phyloP scores from a whole-genome alignment of 768 basidiomycete species.

The Mycena olivaceomarginata region DNA sequence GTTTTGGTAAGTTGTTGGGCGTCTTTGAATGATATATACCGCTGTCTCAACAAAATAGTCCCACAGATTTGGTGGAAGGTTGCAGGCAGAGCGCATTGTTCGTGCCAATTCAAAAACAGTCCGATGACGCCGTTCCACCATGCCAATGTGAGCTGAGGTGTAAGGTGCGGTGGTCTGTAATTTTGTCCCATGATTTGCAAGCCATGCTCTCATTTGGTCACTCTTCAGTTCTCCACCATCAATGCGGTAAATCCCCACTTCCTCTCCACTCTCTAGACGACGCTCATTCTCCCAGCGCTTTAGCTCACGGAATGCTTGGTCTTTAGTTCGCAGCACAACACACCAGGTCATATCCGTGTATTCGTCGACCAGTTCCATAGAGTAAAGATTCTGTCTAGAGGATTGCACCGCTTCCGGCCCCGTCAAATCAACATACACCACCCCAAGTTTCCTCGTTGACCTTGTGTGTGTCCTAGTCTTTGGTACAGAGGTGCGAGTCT shows the following conservation, averaged over 20 bases:
- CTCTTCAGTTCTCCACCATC: constrained; percentile 21
- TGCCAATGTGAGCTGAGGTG: constrained; percentile 19
- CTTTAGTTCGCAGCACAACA: neutral
- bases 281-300: constrained; percentile 10
- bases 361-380: constrained; percentile 24
- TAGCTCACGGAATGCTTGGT: constrained; percentile 11
- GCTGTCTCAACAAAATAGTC: constrained; percentile 15
- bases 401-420: constrained; percentile 41
- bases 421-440: constrained; percentile 28
- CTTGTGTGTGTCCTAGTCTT: constrained; percentile 18
- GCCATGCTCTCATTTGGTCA: neutral
- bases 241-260: constrained; percentile 7
- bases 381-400: neutral
- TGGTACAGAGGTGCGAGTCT: constrained; percentile 35
- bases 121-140: neutral
- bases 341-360: constrained; percentile 5
- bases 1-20: neutral
- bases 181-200: neutral
- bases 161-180: neutral
- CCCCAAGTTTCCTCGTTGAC: too few relatives aligned
- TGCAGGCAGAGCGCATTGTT: neutral
- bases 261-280: neutral
- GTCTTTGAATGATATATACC: neutral
- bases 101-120: neutral
- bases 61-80: neutral